A percentile compares a stretch with the other conserved stretches of the same genome.
Conservation (phyloP, 345 rosid species). For the Carallia pectinifolia region DNA sequence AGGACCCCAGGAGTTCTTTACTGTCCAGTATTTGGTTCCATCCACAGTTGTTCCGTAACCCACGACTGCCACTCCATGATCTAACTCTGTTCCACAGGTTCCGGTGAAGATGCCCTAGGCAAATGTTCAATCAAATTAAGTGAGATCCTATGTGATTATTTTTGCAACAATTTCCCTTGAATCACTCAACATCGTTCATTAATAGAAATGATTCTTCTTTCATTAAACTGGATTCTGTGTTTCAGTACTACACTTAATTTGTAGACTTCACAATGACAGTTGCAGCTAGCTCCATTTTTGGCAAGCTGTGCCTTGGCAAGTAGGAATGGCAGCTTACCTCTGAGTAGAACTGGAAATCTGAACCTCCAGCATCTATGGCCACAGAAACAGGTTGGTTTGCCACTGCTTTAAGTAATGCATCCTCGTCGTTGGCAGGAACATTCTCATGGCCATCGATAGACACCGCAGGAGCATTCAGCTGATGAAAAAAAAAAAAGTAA, state of each 20-base stretch:
- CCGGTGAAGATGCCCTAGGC: conserved; percentile 64
- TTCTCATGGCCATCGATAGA: conserved; percentile 41
- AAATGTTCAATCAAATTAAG: not conserved
- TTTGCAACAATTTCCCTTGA: no score
- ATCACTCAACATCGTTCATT: no score
- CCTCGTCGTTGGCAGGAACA: conserved; percentile 47
- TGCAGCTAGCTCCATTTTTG: no score
- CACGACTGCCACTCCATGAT: conserved; percentile 59
- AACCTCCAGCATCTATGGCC: conserved; percentile 70
- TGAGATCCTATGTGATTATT: no score
- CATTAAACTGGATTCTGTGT: no score
- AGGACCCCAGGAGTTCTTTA: conserved; percentile 68
- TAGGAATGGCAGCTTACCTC: conserved; percentile 39
- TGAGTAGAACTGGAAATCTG: conserved; percentile 78
- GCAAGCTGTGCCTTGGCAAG: no score
- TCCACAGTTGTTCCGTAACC: conserved; percentile 57
- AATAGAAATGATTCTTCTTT: no score
- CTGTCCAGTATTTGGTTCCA: conserved; percentile 69
- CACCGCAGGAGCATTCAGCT: conserved; percentile 34
- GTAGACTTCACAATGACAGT: no score
- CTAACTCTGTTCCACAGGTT: conserved; percentile 52
- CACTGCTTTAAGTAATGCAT: conserved; percentile 44
- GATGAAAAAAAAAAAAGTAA: not conserved
- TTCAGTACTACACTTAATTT: no score
- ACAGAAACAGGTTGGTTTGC: conserved; percentile 63